Conservation (phyloP, 192 early-diverging fungal genomes). For the Backusella australiensis region DNA sequence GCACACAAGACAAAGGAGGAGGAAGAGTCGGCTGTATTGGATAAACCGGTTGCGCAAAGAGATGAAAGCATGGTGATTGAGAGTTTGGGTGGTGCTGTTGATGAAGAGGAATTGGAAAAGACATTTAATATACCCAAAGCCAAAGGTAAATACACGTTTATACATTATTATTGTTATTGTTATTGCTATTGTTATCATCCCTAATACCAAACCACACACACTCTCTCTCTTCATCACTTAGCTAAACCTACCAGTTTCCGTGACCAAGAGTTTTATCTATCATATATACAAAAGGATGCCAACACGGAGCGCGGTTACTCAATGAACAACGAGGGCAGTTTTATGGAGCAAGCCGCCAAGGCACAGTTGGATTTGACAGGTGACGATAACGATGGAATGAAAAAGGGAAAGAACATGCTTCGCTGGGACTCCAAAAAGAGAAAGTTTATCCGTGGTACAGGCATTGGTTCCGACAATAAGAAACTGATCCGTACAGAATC, state of each 20-base stretch:
- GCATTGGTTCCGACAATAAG: slow-evolving; percentile 92
- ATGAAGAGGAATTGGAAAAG: slow-evolving; percentile 31
- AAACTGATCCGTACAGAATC: slow-evolving; percentile 92
- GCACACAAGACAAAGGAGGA: slow-evolving; percentile 21
- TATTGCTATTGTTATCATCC: not conserved
- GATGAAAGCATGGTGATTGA: slow-evolving; percentile 6
- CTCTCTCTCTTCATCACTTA: not conserved
- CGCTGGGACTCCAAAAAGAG: slow-evolving; percentile 95
- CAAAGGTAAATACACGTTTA: not conserved
- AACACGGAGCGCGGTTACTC: slow-evolving; percentile 89
- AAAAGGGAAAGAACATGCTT: slow-evolving; percentile 59
- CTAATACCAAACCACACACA: not conserved
- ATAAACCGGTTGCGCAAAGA: not conserved
- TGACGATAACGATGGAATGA: slow-evolving; percentile 74
- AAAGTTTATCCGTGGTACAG: slow-evolving; percentile 78
- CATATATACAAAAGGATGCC: slow-evolving; percentile 78
- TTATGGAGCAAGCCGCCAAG: slow-evolving; percentile 77
- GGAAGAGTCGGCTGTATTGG: not conserved
- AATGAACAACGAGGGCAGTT: slow-evolving; percentile 66
- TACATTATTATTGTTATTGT: not conserved
- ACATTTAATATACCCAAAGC: slow-evolving; percentile 37
- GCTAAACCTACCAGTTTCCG: slow-evolving; percentile 49
- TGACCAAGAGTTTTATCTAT: slow-evolving; percentile 88
- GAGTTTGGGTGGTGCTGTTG: slow-evolving; percentile 28
- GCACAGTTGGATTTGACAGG: slow-evolving; percentile 76